Evolutionary conservation across 2,329 filamentous ascomycete species (phyloP).

Genomic region (Aphanocladium album): DNA sequence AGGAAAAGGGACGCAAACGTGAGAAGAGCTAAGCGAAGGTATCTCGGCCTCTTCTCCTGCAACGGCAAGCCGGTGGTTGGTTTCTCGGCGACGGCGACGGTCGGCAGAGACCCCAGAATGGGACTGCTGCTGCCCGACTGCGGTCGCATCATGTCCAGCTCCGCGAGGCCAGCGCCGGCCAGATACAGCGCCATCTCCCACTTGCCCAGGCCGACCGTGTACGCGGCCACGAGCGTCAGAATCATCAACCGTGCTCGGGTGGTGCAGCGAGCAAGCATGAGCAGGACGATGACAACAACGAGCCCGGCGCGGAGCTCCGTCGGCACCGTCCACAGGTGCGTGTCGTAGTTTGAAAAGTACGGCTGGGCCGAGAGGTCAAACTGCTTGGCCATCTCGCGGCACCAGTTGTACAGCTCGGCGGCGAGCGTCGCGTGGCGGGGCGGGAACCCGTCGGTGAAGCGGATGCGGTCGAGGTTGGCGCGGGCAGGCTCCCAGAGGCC

Average conservation of each 20-base stretch:
- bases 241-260: not conserved
- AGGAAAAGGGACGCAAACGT: not conserved
- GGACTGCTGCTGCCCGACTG: not conserved
- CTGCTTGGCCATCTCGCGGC: not conserved
- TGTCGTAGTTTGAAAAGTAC: too few relatives aligned
- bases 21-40: not conserved
- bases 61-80: not conserved
- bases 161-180: not conserved
- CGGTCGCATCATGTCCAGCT: not conserved
- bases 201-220: not conserved
- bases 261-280: not conserved
- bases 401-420: not conserved
- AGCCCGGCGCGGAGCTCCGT: not conserved
- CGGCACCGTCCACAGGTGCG: not conserved
- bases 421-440: not conserved
- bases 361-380: not conserved
- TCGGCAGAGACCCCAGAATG: not conserved
- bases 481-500: not conserved
- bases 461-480: not conserved
- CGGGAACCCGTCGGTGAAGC: not conserved
- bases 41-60: not conserved
- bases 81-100: not conserved
- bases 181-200: not conserved
- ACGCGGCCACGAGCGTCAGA: not conserved
- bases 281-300: not conserved